Conservation (phyloP, 75 land plant species). For the Pinus albicaulis region DNA sequence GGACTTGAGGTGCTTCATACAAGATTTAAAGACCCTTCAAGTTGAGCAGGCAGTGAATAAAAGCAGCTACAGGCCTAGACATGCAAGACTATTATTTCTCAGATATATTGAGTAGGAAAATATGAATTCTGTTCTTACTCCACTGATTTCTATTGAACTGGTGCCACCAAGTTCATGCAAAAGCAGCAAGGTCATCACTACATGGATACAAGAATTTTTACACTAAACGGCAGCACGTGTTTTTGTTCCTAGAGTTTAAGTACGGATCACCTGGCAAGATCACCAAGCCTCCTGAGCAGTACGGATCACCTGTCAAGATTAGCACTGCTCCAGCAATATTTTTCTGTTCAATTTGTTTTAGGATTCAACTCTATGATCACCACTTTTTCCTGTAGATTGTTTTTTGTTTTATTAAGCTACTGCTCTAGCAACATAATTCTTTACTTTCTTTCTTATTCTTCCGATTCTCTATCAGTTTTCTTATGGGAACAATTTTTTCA, state of each 20-base stretch:
- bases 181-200: neutral
- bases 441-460: neutral
- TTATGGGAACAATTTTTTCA: no score
- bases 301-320: neutral
- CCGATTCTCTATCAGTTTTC: no score
- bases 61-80: slow-evolving; percentile 1
- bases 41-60: neutral
- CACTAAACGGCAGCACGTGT: neutral
- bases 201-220: neutral
- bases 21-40: neutral
- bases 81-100: neutral
- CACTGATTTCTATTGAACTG: neutral
- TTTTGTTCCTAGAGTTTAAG: neutral
- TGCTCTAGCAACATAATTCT: slow-evolving; percentile 2
- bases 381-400: neutral
- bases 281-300: neutral
- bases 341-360: neutral
- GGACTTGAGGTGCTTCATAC: neutral
- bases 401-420: neutral
- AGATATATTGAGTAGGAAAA: neutral
- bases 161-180: neutral
- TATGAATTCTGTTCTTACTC: neutral
- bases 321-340: neutral
- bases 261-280: neutral
- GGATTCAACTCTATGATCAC: neutral